These are phyloP conservation scores for Ilex aquifolium DNA, from an alignment of 257 asterid species.

Conservation along the genomic window DNA sequence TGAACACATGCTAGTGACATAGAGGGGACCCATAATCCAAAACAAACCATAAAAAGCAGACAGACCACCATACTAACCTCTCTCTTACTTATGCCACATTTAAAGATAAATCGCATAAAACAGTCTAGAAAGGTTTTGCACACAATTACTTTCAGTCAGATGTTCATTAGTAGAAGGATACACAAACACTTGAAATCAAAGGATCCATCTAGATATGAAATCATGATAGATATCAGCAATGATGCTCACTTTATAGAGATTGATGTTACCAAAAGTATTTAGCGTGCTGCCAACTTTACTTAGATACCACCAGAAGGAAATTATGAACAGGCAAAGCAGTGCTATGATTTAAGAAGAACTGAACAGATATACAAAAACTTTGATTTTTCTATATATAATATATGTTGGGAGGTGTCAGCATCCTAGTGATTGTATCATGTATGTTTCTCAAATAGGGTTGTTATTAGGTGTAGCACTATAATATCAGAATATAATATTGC, in stretches of 20 bases:
- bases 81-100: slow-evolving; percentile 18
- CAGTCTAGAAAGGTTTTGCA: not conserved
- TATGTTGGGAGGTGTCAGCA: not conserved
- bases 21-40: slow-evolving; percentile 36
- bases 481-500: not conserved
- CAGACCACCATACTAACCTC: slow-evolving; percentile 31
- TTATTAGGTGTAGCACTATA: slow-evolving; percentile 3
- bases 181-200: not conserved
- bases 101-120: slow-evolving; percentile 5
- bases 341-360: not conserved
- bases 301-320: not conserved
- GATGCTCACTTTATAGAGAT: too few relatives aligned
- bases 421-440: not conserved
- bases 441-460: slow-evolving; percentile 4
- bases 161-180: slow-evolving; percentile 13
- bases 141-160: not conserved
- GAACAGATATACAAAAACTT: too few relatives aligned
- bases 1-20: slow-evolving; percentile 41
- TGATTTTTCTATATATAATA: too few relatives aligned
- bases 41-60: slow-evolving; percentile 31
- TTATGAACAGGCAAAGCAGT: not conserved
- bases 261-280: too few relatives aligned
- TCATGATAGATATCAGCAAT: not conserved
- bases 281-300: too few relatives aligned
- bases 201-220: slow-evolving; percentile 5